Conservation (phyloP, 2,329 filamentous ascomycete genomes). For the Diaporthe australafricana region DNA sequence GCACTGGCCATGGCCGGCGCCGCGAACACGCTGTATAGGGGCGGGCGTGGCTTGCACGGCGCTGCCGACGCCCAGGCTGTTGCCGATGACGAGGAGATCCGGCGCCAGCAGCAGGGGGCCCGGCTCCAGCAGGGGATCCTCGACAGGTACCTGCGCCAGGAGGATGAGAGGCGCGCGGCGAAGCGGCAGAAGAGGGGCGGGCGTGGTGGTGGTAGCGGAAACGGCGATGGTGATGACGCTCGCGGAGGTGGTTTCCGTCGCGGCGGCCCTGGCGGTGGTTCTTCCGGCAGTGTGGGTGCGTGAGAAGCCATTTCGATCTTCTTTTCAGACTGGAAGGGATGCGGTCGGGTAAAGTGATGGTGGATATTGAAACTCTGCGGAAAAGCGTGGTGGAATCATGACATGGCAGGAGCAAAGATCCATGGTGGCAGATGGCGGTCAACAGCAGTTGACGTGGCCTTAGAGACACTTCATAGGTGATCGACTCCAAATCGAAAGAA, state of each 20-base stretch:
- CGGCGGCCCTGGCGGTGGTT: background rate
- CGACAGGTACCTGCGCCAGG: too few species aligned
- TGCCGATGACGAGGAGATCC: background rate
- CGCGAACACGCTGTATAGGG: constrained; percentile 12
- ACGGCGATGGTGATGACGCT: background rate
- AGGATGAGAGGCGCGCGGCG: background rate
- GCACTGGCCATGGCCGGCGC: background rate
- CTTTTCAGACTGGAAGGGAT: background rate
- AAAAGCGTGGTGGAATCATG: too few species aligned
- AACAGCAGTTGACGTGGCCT: too few species aligned
- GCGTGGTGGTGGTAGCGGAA: background rate
- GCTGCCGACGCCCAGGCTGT: background rate
- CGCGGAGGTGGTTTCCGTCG: background rate
- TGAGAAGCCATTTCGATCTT: background rate
- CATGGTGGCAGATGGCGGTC: too few species aligned
- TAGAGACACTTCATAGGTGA: too few species aligned
- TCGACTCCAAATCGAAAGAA: too few species aligned
- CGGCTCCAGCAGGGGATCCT: background rate
- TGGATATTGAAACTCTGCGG: too few species aligned
- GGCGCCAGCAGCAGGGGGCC: background rate
- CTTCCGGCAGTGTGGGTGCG: background rate
- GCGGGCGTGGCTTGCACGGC: background rate
- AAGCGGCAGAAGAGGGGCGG: background rate
- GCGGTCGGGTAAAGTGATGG: too few species aligned
- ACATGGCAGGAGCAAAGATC: too few species aligned